Evolutionary conservation across 73 alveolate species (phyloP).

Genomic region (Tetrahymena thermophila): DNA sequence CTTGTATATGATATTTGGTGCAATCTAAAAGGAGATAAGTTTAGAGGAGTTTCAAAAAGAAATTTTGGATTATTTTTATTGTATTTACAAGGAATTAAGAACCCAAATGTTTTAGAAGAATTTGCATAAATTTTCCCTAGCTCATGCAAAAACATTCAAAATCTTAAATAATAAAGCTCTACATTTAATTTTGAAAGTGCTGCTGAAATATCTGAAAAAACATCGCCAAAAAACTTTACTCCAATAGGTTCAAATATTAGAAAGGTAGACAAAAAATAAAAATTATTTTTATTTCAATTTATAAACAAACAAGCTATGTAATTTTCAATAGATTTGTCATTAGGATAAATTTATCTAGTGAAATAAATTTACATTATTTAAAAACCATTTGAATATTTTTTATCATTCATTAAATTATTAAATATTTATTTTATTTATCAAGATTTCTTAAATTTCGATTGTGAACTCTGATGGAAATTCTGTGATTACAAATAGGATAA

Average conservation of each 20-base stretch:
- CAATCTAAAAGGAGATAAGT: not conserved
- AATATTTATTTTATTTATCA: not conserved
- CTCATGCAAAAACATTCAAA: not conserved
- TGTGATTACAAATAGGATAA: not conserved
- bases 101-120: not conserved
- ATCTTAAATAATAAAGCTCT: not conserved
- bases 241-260: not conserved
- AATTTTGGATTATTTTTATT: not conserved
- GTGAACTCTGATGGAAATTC: not conserved
- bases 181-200: not conserved
- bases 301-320: not conserved
- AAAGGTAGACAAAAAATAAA: not conserved
- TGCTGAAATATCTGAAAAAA: not conserved
- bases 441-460: not conserved
- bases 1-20: not conserved
- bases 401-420: not conserved
- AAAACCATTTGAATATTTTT: not conserved
- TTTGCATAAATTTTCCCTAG: not conserved
- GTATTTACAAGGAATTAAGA: not conserved
- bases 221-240: not conserved
- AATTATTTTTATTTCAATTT: not conserved
- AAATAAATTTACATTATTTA: not conserved
- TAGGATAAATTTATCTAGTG: not conserved
- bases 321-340: too few species aligned
- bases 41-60: not conserved